A percentile compares a stretch with the other conserved stretches of the same genome.
Evolutionary conservation across 208 protist genomes (phyloP).

Genomic region (Acanthamoeba triangularis): DNA sequence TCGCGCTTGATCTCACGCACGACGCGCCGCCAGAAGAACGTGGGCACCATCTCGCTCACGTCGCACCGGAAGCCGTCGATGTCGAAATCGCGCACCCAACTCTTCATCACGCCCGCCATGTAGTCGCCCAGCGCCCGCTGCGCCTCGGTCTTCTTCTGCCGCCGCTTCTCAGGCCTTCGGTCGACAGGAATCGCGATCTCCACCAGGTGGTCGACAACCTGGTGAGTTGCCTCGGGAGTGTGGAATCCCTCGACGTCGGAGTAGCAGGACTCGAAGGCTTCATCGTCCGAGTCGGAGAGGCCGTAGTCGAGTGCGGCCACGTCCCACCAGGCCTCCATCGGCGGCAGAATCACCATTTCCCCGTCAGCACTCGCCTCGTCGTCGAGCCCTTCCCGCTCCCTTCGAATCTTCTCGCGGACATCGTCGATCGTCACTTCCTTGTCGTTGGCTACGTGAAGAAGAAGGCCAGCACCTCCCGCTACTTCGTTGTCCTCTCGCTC

Average conservation of each 20-base stretch:
- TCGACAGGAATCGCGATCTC: background rate
- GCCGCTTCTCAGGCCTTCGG: background rate
- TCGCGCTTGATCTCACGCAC: slow-evolving; percentile 6
- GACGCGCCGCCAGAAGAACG: slow-evolving; percentile 14
- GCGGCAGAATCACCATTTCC: background rate
- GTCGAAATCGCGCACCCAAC: background rate
- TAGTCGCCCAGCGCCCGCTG: slow-evolving; percentile 11
- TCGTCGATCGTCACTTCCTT: background rate
- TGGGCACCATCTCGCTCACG: slow-evolving; percentile 40
- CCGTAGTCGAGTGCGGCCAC: slow-evolving; percentile 22
- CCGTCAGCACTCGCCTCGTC: background rate
- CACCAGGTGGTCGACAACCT: background rate
- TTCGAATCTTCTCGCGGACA: background rate
- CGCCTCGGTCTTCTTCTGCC: background rate
- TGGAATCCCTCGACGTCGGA: background rate
- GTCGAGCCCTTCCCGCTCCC: background rate
- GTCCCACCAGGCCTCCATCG: slow-evolving; percentile 15
- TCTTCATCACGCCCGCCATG: slow-evolving; percentile 20
- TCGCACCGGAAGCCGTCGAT: slow-evolving; percentile 36
- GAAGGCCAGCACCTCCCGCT: too few species aligned
- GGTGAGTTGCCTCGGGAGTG: too few species aligned
- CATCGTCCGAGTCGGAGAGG: background rate
- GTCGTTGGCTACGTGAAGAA: background rate
- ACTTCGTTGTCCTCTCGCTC: background rate
- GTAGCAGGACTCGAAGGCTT: background rate